Conservation (phyloP, 2,329 filamentous ascomycete genomes). For the Colletotrichum sp. region DNA sequence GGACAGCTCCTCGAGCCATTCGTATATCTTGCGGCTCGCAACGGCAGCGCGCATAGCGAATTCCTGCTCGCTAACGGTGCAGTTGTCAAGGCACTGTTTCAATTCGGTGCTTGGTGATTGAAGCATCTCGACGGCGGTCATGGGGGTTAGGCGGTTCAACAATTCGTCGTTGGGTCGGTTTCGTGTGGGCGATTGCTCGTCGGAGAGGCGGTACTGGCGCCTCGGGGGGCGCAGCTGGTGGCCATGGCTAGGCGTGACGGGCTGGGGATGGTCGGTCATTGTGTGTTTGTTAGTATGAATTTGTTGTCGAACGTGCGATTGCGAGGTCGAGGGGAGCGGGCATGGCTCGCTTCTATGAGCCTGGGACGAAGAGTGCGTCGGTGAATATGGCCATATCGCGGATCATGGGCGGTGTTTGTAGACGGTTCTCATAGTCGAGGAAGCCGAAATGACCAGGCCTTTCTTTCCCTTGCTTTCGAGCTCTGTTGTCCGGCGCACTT, state of each 20-base stretch:
- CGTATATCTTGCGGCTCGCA: conserved; percentile 72
- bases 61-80: conserved; percentile 70
- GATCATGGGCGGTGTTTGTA: conserved; percentile 16
- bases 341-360: conserved; percentile 20
- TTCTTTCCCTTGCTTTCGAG: neutral
- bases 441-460: neutral
- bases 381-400: conserved; percentile 14
- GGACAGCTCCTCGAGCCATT: conserved; percentile 74
- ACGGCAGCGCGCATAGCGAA: conserved; percentile 74
- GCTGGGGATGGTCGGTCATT: conserved; percentile 41
- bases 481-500: neutral
- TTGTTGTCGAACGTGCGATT: conserved; percentile 18
- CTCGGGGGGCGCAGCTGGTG: conserved; percentile 39
- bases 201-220: conserved; percentile 42
- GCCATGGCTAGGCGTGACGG: conserved; percentile 34
- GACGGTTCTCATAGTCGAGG: conserved; percentile 6
- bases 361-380: conserved; percentile 8
- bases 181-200: conserved; percentile 50
- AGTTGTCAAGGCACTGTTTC: conserved; percentile 64
- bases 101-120: conserved; percentile 56
- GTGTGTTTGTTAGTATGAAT: conserved; percentile 10
- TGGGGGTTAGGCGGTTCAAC: conserved; percentile 65
- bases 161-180: conserved; percentile 60
- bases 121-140: conserved; percentile 65
- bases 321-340: neutral